A percentile compares a stretch with the other conserved stretches of the same genome.
phyloP scores from a whole-genome alignment of 179 eudicot species.

The Dionaea muscipula region DNA sequence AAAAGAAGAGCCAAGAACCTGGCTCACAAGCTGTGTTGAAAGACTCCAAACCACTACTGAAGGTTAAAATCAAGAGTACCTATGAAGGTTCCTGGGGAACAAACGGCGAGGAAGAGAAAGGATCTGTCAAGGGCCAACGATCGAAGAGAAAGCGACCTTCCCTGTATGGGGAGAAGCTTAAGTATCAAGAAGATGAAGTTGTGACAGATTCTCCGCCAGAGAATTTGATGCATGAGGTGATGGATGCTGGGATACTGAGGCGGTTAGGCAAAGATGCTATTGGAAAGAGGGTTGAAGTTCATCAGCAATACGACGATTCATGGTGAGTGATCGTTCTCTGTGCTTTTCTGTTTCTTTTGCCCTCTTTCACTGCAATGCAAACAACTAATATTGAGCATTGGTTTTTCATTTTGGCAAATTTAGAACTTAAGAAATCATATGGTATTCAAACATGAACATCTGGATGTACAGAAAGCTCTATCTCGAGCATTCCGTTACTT shows the following conservation, averaged over 20 bases:
- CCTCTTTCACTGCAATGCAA: no score
- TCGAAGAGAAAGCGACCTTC: slow-evolving; percentile 79
- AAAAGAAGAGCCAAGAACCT: slow-evolving; percentile 20
- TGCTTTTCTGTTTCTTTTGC: neutral
- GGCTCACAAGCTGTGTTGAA: slow-evolving; percentile 27
- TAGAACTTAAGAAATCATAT: no score
- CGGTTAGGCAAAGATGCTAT: slow-evolving; percentile 84
- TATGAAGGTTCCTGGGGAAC: slow-evolving; percentile 38
- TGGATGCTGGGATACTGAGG: slow-evolving; percentile 78
- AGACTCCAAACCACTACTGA: slow-evolving; percentile 63
- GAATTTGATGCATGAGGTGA: slow-evolving; percentile 36
- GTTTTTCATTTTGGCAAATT: no score
- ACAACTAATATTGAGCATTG: no score
- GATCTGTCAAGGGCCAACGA: slow-evolving; percentile 73
- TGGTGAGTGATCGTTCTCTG: slow-evolving; percentile 49
- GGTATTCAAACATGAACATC: no score
- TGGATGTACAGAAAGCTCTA: no score
- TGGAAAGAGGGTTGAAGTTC: slow-evolving; percentile 91
- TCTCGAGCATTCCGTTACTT: no score
- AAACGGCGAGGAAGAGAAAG: slow-evolving; percentile 57
- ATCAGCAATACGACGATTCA: slow-evolving; percentile 66
- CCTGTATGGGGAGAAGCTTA: slow-evolving; percentile 27
- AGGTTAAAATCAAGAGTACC: slow-evolving; percentile 67
- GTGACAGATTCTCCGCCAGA: slow-evolving; percentile 30
- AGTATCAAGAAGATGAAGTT: slow-evolving; percentile 34